phyloP scores from a whole-genome alignment of 139 green algal genomes.

The Pycnococcus provasolii region DNA sequence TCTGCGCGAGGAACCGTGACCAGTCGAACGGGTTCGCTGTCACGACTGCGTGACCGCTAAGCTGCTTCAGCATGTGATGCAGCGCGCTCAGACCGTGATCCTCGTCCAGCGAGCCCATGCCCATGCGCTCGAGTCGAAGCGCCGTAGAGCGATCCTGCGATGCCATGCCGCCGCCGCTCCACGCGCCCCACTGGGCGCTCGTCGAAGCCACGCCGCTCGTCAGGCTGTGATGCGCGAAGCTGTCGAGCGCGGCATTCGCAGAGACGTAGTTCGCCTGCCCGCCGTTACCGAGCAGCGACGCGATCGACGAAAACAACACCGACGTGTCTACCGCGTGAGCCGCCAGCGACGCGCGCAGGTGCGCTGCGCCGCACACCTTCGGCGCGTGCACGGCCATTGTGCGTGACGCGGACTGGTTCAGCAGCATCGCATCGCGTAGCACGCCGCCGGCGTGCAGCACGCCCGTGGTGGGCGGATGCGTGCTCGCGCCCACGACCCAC shows the following conservation, averaged over 20 bases:
- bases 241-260: conserved; percentile 40
- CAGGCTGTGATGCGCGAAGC: background rate
- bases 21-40: background rate
- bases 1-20: background rate
- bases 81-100: conserved; percentile 23
- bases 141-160: conserved; percentile 37
- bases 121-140: conserved; percentile 49
- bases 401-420: conserved; percentile 33
- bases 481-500: no score
- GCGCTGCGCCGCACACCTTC: conserved; percentile 29
- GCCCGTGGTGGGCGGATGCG: background rate
- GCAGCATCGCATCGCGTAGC: conserved; percentile 45
- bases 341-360: background rate
- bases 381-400: conserved; percentile 38
- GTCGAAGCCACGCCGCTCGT: background rate
- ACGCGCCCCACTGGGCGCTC: conserved; percentile 80
- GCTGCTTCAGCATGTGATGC: conserved; percentile 15
- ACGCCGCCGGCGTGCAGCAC: conserved; percentile 54
- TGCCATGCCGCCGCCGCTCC: conserved; percentile 72
- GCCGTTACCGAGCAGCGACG: conserved; percentile 39
- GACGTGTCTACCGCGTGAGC: conserved; percentile 3
- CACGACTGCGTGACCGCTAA: background rate
- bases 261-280: conserved; percentile 32
- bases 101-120: conserved; percentile 46
- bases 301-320: conserved; percentile 39